Conservation (phyloP, 306 rosid genomes). For the Dalbergia oliveri region DNA sequence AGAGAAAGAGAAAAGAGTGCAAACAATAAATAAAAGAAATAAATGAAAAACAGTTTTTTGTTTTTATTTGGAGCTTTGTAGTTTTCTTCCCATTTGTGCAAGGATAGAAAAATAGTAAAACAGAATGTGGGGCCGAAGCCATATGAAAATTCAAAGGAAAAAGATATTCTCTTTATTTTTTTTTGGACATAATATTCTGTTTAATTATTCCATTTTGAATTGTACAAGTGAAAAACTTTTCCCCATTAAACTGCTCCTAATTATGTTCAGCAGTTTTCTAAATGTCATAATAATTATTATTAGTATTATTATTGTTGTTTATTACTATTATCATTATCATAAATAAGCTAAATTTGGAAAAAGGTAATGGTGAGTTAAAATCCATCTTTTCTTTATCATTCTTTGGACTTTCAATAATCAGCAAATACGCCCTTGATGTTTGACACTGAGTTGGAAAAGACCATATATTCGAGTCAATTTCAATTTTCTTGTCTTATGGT, state of each 20-base stretch:
- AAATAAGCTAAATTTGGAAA: background rate
- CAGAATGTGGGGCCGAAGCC: slow-evolving; percentile 41
- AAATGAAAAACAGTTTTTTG: slow-evolving; percentile 45
- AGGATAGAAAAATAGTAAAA: slow-evolving; percentile 17
- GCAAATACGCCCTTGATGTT: background rate
- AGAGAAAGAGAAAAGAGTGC: slow-evolving; percentile 28
- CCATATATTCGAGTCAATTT: background rate
- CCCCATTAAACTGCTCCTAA: slow-evolving; percentile 4
- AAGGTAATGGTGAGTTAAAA: background rate
- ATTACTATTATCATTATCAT: background rate
- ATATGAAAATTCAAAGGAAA: slow-evolving; percentile 39
- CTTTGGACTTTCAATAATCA: background rate
- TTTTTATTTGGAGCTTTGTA: background rate
- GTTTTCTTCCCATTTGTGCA: slow-evolving; percentile 6
- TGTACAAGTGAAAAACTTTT: slow-evolving; percentile 30
- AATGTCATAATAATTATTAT: background rate
- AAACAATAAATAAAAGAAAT: slow-evolving; percentile 22
- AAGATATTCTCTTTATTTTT: slow-evolving; percentile 1
- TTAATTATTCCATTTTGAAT: slow-evolving; percentile 6
- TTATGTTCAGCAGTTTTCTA: background rate
- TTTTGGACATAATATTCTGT: no score
- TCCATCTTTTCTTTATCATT: background rate
- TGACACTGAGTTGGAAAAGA: background rate
- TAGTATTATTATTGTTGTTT: background rate
- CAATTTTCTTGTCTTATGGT: slow-evolving; percentile 29